These are phyloP conservation scores for Curvularia eragrostidis DNA, from an alignment of 2,329 filamentous ascomycete species.

Conservation along the genomic window DNA sequence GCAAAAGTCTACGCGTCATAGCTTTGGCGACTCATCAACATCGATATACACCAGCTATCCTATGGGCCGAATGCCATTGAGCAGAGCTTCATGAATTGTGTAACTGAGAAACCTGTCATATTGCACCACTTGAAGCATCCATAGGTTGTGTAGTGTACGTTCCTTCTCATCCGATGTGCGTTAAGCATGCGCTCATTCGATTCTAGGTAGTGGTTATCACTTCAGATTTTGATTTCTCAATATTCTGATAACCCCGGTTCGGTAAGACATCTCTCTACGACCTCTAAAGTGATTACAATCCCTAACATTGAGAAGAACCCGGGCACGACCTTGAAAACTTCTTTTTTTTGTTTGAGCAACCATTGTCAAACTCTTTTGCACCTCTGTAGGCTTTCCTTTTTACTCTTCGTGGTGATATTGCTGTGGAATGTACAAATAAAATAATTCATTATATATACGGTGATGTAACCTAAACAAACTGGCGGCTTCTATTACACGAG, in stretches of 20 bases:
- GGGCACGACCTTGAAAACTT: constrained; percentile 18
- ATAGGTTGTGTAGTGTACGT: constrained; percentile 30
- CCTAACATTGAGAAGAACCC: constrained; percentile 21
- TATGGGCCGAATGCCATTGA: background rate
- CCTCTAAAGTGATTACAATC: background rate
- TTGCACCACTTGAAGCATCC: constrained; percentile 14
- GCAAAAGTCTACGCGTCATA: constrained; percentile 16
- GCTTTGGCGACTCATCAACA: background rate
- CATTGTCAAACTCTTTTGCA: no score
- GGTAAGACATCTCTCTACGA: constrained; percentile 9
- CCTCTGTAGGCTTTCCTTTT: no score
- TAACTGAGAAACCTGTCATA: background rate
- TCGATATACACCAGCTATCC: background rate
- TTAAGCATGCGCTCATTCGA: constrained; percentile 21
- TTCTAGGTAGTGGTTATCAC: constrained; percentile 36
- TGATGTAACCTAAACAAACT: no score
- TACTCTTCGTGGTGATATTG: no score
- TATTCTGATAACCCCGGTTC: constrained; percentile 37
- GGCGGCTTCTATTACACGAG: no score
- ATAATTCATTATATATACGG: no score
- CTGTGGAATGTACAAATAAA: no score
- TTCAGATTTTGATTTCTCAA: constrained; percentile 33
- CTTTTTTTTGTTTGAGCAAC: constrained; percentile 3
- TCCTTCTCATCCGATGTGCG: background rate
- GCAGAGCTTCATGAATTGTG: background rate